These are phyloP conservation scores for Lolium perenne DNA, from an alignment of 176 grass and related monocot genomes.

Conservation along the genomic window DNA sequence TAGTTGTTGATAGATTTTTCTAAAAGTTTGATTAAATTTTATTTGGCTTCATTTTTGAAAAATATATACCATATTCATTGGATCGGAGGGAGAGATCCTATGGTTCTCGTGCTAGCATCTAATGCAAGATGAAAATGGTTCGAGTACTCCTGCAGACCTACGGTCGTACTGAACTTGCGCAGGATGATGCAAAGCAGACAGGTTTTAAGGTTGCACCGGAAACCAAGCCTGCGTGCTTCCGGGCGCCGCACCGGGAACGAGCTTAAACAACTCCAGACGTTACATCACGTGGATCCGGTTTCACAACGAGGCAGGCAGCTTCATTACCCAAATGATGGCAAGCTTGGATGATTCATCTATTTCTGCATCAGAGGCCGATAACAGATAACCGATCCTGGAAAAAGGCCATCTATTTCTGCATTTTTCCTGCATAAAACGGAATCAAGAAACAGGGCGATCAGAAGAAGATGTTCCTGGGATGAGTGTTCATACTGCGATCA, in stretches of 20 bases:
- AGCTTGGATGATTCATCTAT: no score
- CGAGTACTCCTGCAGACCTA: no score
- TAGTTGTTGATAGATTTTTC: no score
- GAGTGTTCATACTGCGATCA: not conserved
- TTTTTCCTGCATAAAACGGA: not conserved
- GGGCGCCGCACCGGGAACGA: constrained; percentile 26
- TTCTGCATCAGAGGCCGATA: no score
- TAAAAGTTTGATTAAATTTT: no score
- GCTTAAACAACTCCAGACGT: not conserved
- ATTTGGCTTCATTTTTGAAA: no score
- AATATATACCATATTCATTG: no score
- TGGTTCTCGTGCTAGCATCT: no score
- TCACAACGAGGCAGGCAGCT: not conserved
- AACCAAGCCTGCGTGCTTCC: constrained; percentile 49
- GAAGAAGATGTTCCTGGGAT: not conserved
- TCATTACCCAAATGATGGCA: not conserved
- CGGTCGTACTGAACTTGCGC: not conserved
- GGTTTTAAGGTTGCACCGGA: constrained; percentile 17
- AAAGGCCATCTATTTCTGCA: not conserved
- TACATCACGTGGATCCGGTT: not conserved
- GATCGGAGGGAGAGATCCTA: no score
- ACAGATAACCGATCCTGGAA: no score
- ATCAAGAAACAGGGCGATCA: not conserved
- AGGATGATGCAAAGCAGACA: constrained; percentile 20
- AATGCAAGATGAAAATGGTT: no score